Conservation (phyloP, 2,329 filamentous ascomycete species). For the Pezicula rhizophila region DNA sequence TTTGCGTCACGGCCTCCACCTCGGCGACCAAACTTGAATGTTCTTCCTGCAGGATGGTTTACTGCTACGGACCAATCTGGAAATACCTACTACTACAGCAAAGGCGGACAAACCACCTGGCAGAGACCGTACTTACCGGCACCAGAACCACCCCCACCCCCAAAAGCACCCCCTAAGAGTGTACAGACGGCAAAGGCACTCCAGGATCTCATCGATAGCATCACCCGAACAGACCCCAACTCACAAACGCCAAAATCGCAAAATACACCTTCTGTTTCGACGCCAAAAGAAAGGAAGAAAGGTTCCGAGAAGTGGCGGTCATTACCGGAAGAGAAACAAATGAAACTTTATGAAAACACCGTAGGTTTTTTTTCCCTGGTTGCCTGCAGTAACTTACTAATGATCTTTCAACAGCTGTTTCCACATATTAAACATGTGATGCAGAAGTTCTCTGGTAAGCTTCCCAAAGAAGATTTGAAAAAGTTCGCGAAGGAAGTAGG, state of each 20-base stretch:
- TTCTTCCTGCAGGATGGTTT: constrained; percentile 82
- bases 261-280: constrained; percentile 48
- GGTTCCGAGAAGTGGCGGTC: constrained; percentile 68
- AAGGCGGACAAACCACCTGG: constrained; percentile 75
- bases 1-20: constrained; percentile 45
- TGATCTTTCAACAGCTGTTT: constrained; percentile 52
- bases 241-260: constrained; percentile 46
- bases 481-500: constrained; percentile 61
- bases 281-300: constrained; percentile 48
- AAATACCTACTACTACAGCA: constrained; percentile 79
- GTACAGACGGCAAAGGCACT: constrained; percentile 60
- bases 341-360: constrained; percentile 91
- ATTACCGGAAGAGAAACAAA: constrained; percentile 75
- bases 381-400: not conserved
- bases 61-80: constrained; percentile 65
- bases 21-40: constrained; percentile 47
- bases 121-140: constrained; percentile 66
- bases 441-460: constrained; percentile 79
- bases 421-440: constrained; percentile 81
- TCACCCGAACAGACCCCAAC: constrained; percentile 55
- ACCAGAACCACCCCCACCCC: constrained; percentile 46
- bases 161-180: constrained; percentile 44
- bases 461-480: constrained; percentile 72
- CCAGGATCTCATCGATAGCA: constrained; percentile 79
- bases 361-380: constrained; percentile 46